Evolutionary conservation across 495 filamentous ascomycete species (phyloP).

Genomic region (Penicillium lagena): DNA sequence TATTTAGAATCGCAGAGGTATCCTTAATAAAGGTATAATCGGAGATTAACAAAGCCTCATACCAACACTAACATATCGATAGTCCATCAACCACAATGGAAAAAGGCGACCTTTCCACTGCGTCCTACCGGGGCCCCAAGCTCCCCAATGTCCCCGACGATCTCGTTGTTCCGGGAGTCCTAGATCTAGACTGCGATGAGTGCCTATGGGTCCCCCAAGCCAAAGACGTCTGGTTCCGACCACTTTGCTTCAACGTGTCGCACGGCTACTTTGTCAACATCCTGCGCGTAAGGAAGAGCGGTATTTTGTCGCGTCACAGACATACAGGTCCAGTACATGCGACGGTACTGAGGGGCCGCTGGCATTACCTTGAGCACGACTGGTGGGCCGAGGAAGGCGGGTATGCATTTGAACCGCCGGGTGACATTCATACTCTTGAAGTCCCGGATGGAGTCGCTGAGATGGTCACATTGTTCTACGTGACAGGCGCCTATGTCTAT

Average conservation of each 20-base stretch:
- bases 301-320: conserved; percentile 13
- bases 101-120: conserved; percentile 1
- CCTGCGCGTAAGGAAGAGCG: conserved; percentile 9
- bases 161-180: conserved; percentile 6
- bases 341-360: conserved; percentile 6
- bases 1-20: no score
- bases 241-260: conserved; percentile 8
- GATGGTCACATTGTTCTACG: conserved; percentile 14
- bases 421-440: conserved; percentile 15
- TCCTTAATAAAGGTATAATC: no score
- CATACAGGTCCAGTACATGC: conserved; percentile 14
- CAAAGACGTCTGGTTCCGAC: conserved; percentile 15
- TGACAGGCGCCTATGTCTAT: conserved; percentile 16
- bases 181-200: conserved; percentile 13
- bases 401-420: conserved; percentile 13
- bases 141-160: conserved; percentile 13
- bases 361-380: conserved; percentile 14
- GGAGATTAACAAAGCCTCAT: no score
- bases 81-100: neutral
- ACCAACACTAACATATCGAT: neutral
- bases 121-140: conserved; percentile 7
- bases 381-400: conserved; percentile 15
- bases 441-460: conserved; percentile 11
- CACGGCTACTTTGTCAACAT: conserved; percentile 17
- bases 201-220: conserved; percentile 12